phyloP scores from a whole-genome alignment of 345 rosid species.

The Psidium friedrichsthalianum region DNA sequence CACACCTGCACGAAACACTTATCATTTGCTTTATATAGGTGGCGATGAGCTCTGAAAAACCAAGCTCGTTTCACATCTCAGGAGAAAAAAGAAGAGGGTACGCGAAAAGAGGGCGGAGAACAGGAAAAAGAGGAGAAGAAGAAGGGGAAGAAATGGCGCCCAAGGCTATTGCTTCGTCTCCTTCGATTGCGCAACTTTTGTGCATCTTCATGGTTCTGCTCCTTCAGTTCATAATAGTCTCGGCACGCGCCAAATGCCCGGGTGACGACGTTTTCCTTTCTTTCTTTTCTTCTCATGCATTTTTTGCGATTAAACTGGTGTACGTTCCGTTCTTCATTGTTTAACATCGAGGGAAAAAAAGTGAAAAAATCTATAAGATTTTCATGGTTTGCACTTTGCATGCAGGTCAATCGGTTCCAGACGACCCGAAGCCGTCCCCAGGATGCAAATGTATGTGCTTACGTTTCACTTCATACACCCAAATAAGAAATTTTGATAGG shows the following conservation, averaged over 20 bases:
- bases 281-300: neutral
- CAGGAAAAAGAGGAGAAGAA: neutral
- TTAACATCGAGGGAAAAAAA: neutral
- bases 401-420: neutral
- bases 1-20: neutral
- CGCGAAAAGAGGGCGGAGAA: neutral
- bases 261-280: neutral
- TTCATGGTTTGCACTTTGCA: neutral
- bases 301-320: neutral
- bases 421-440: neutral
- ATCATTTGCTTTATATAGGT: neutral
- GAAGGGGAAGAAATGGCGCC: neutral
- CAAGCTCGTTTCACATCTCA: neutral
- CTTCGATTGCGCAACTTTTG: neutral
- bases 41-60: neutral
- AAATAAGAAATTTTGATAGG: neutral
- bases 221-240: neutral
- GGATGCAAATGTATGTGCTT: neutral
- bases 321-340: neutral
- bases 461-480: neutral
- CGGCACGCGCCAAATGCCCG: neutral
- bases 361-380: neutral
- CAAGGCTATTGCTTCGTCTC: neutral
- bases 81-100: neutral
- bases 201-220: neutral